Conservation (phyloP, 495 filamentous ascomycete genomes). For the Aspergillus steynii region DNA sequence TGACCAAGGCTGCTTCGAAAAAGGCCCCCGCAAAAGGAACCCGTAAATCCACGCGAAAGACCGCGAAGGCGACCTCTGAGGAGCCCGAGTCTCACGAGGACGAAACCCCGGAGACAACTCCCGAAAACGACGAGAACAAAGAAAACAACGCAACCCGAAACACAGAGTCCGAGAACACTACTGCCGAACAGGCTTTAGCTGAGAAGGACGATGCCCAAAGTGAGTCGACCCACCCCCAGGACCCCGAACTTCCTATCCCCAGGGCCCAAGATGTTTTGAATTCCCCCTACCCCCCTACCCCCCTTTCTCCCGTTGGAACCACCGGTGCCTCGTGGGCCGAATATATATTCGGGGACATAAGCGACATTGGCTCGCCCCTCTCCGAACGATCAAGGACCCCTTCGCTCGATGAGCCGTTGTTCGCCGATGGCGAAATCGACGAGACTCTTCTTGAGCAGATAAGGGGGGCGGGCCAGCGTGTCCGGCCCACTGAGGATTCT, state of each 20-base stretch:
- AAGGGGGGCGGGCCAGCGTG: slow-evolving; percentile 7
- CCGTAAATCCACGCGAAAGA: slow-evolving; percentile 7
- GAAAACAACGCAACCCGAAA: neutral
- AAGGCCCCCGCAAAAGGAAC: slow-evolving; percentile 11
- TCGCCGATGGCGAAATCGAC: neutral
- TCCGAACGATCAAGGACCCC: slow-evolving; percentile 11
- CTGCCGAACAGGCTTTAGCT: neutral
- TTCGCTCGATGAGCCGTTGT: slow-evolving; percentile 1
- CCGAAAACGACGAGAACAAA: neutral
- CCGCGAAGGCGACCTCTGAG: neutral
- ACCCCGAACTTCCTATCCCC: neutral
- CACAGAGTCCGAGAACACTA: neutral
- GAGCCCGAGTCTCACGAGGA: slow-evolving; percentile 3
- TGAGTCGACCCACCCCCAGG: slow-evolving; percentile 1
- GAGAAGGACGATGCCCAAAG: slow-evolving; percentile 1
- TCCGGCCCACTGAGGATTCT: neutral
- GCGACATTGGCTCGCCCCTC: slow-evolving; percentile 15
- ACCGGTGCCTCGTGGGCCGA: neutral
- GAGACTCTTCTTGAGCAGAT: neutral
- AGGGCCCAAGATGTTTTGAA: neutral
- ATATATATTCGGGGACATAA: neutral
- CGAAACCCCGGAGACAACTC: neutral
- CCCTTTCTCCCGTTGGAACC: neutral
- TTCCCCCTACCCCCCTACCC: no score
- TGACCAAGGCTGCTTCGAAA: slow-evolving; percentile 9